Evolutionary conservation across 2,329 filamentous ascomycete genomes (phyloP).

Genomic region (Pezizomycotina sp.): DNA sequence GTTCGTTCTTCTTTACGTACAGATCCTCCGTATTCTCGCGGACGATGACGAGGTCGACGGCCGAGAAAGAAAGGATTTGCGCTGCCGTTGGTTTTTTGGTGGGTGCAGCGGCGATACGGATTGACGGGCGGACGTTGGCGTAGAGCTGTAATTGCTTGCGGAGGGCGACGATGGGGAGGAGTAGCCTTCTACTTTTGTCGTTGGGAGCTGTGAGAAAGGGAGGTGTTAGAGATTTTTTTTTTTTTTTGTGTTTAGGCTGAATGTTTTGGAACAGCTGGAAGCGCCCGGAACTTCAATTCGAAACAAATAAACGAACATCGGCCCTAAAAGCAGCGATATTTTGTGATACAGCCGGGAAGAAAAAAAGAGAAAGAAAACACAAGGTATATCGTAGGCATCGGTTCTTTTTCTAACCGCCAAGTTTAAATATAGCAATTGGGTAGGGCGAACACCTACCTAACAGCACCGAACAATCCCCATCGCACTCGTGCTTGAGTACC

Average conservation of each 20-base stretch:
- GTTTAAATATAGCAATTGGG: too few species aligned
- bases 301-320: not conserved
- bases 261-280: not conserved
- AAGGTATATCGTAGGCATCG: not conserved
- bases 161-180: conserved; percentile 87
- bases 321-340: not conserved
- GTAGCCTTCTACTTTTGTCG: conserved; percentile 81
- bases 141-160: conserved; percentile 91
- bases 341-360: too few species aligned
- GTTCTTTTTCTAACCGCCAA: not conserved
- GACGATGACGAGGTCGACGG: conserved; percentile 93
- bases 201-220: conserved; percentile 47
- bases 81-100: conserved; percentile 66
- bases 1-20: conserved; percentile 84
- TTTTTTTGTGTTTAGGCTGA: not conserved
- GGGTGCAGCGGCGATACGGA: too few species aligned
- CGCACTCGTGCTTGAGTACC: conserved; percentile 74
- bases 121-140: conserved; percentile 74
- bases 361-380: not conserved
- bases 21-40: conserved; percentile 98
- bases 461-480: conserved; percentile 90
- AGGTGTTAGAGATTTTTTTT: conserved; percentile 3
- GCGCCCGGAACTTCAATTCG: too few species aligned
- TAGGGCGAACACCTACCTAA: conserved; percentile 38
- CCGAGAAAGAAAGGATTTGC: conserved; percentile 34